Evolutionary conservation across 2,329 filamentous ascomycete genomes (phyloP), one percentile per base, ranked within the genome.

Genomic region (Colletotrichum sp.): DNA sequence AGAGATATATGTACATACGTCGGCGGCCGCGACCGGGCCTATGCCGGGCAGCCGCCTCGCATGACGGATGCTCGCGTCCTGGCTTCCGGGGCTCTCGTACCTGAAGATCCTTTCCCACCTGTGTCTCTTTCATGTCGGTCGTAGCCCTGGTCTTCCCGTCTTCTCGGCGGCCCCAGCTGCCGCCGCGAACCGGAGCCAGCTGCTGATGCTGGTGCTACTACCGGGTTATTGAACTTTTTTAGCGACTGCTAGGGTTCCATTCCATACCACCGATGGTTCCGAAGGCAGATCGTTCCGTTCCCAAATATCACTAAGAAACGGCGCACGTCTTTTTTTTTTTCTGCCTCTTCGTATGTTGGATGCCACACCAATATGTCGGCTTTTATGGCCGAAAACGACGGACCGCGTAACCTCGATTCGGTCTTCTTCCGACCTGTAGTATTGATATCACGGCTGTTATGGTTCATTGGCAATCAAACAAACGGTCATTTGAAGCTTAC

Each of bases 71-170:
- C 49, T 30, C 55, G 62, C 62, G 28, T 52, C 36, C 44, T 12
- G 60, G 21, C 36, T 44, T 30, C 62, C 16, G 59, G 57, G 18
- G 44, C 44, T 52, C 49, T 34, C 26, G 62, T 64, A 5, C 72
- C 72, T 68, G 69, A 72, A 75, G 69, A 75, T 72, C 63, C 7
- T 44, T 75, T 63, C 63, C 69, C 24, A n/a, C 13, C 63, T 63
- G 6, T 39, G 55, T 24, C 36, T 44, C 7, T 13, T 28, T 69
- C 49, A 16, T 55, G 39, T 36, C 32, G 55, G 60, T 26, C 32
- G 21, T 13, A 62, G 12, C 52, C 39, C 32, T 71, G 36, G 21
- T 24, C 34, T 44, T 55, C 18, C 63, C 30, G 10, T 55, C 24
- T 21, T 26, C 15, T 34, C 36, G 16, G 57, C 52, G 36, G 26